Conservation (phyloP, 495 filamentous ascomycete species). For the Lasiosphaeria ovina region DNA sequence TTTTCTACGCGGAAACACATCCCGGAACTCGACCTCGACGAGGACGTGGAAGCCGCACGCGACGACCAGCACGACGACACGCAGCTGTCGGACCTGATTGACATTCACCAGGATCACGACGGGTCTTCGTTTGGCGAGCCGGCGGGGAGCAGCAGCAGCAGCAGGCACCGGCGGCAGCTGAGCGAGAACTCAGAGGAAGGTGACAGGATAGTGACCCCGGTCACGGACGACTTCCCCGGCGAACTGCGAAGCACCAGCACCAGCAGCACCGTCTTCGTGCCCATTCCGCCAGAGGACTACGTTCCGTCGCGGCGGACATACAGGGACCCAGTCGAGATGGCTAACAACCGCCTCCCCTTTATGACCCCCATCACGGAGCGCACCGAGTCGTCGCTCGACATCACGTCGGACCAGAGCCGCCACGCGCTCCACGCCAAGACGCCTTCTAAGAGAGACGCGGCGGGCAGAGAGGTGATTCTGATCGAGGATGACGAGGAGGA, state of each 20-base stretch:
- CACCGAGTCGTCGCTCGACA: constrained; percentile 79
- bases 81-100: constrained; percentile 33
- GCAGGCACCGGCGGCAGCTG: no score
- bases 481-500: constrained; percentile 33
- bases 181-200: constrained; percentile 23
- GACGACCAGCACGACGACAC: constrained; percentile 17
- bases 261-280: constrained; percentile 50
- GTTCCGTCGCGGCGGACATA: constrained; percentile 70
- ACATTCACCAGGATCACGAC: constrained; percentile 29
- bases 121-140: not conserved
- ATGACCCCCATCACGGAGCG: constrained; percentile 98
- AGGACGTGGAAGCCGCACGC: constrained; percentile 14
- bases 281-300: constrained; percentile 81
- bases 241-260: constrained; percentile 25
- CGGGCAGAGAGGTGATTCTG: constrained; percentile 11
- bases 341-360: constrained; percentile 87
- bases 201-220: constrained; percentile 29
- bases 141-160: no score
- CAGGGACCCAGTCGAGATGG: constrained; percentile 68
- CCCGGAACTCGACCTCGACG: constrained; percentile 44
- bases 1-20: constrained; percentile 75
- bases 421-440: constrained; percentile 64
- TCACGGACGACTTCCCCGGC: constrained; percentile 28
- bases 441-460: constrained; percentile 54
- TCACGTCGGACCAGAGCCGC: constrained; percentile 45